phyloP scores from a whole-genome alignment of 768 basidiomycete species.

The Tulasnella sp. region DNA sequence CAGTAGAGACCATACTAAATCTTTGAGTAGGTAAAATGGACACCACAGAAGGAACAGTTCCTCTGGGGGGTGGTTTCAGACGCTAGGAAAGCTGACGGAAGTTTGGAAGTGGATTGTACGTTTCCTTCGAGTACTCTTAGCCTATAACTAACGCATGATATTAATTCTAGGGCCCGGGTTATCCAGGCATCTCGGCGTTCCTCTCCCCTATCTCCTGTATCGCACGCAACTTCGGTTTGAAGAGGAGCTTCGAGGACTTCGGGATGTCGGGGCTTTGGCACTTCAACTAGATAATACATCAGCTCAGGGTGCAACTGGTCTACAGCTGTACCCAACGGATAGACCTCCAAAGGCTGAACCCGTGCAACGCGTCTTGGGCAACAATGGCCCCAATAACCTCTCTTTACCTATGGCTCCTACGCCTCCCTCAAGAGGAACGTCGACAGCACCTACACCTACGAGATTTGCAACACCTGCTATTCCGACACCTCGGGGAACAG shows the following conservation, averaged over 20 bases:
- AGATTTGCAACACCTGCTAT: conserved; percentile 6
- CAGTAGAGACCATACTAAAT: not conserved
- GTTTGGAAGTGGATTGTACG: conserved; percentile 70
- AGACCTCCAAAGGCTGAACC: not conserved
- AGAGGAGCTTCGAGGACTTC: conserved; percentile 63
- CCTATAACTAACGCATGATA: not conserved
- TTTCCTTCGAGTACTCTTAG: not conserved
- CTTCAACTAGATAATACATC: not conserved
- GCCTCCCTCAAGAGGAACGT: conserved; percentile 5
- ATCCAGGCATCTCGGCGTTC: conserved; percentile 72
- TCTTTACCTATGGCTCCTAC: not conserved
- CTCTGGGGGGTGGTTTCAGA: conserved; percentile 84
- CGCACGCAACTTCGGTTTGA: conserved; percentile 80
- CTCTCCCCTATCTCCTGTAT: conserved; percentile 78
- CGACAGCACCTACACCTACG: conserved; percentile 4
- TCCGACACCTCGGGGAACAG: not conserved
- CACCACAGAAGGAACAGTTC: conserved; percentile 72
- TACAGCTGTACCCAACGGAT: not conserved
- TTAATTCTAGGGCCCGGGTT: conserved; percentile 68
- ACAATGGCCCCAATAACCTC: not conserved
- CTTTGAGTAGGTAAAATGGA: conserved; percentile 70
- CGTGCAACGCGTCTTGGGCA: conserved; percentile 2
- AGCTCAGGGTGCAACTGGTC: not conserved
- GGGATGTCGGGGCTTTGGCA: conserved; percentile 7
- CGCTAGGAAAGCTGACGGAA: conserved; percentile 66